A percentile compares a stretch with the other conserved stretches of the same genome.
phyloP scores from a whole-genome alignment of 2,329 filamentous ascomycete genomes.

The Colletotrichum orchidophilum region DNA sequence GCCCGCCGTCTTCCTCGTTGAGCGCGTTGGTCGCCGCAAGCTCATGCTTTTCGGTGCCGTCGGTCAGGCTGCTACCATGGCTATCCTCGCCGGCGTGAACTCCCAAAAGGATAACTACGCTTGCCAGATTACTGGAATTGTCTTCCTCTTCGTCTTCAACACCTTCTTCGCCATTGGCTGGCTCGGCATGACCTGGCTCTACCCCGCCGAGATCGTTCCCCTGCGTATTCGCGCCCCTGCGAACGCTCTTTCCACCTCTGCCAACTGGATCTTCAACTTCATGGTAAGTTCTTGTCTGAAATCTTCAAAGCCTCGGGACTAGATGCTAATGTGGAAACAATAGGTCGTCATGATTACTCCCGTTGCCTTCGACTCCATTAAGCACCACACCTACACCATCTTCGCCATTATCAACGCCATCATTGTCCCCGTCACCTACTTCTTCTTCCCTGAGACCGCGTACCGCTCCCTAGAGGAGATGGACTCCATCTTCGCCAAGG shows the following conservation, averaged over 20 bases:
- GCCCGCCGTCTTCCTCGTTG: conserved; percentile 69
- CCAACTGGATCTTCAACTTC: conserved; percentile 73
- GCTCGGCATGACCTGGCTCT: conserved; percentile 70
- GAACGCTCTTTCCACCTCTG: conserved; percentile 63
- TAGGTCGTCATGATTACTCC: conserved; percentile 71
- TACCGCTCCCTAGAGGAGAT: conserved; percentile 73
- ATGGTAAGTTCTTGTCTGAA: conserved; percentile 44
- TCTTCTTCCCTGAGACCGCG: conserved; percentile 73
- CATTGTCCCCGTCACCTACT: conserved; percentile 66
- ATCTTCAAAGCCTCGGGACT: neutral
- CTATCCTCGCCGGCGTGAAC: conserved; percentile 61
- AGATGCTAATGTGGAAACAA: neutral
- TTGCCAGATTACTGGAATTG: conserved; percentile 44
- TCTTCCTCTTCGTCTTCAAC: conserved; percentile 70
- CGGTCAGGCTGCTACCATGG: conserved; percentile 73
- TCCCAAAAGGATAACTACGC: conserved; percentile 38
- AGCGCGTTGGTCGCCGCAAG: conserved; percentile 72
- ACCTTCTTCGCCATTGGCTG: conserved; percentile 68
- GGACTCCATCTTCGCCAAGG: conserved; percentile 70
- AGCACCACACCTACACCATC: conserved; percentile 70
- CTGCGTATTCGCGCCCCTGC: conserved; percentile 68
- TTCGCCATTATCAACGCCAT: conserved; percentile 73
- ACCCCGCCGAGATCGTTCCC: conserved; percentile 69
- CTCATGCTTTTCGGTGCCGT: conserved; percentile 77
- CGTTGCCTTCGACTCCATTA: conserved; percentile 65